Percentiles rank a stretch among this genome's conserved stretches.
These are phyloP conservation scores for Hebeloma cylindrosporum DNA, from an alignment of 768 basidiomycete genomes.

Conservation along the genomic window DNA sequence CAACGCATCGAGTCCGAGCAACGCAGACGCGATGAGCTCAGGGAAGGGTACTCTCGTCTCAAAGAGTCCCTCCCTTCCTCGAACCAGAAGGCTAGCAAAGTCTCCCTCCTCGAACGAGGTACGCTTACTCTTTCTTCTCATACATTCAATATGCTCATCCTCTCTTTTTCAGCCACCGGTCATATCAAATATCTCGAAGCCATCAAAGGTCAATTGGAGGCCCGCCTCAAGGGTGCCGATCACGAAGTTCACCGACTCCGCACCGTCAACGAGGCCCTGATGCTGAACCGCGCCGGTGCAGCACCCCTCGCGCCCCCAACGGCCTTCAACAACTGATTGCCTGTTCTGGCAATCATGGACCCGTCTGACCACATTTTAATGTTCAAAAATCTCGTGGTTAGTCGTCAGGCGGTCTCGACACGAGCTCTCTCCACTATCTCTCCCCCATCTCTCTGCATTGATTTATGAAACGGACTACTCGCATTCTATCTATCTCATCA, in stretches of 20 bases:
- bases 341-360: conserved; percentile 28
- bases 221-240: conserved; percentile 75
- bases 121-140: conserved; percentile 19
- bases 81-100: conserved; percentile 93
- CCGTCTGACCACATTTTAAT: conserved; percentile 28
- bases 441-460: conserved; percentile 34
- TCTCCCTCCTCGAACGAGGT: conserved; percentile 85
- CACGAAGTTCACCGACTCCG: conserved; percentile 79
- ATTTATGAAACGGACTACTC: conserved; percentile 55
- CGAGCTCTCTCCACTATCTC: conserved; percentile 40
- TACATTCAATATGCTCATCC: conserved; percentile 13
- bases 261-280: conserved; percentile 85
- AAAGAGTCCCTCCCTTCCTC: conserved; percentile 88
- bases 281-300: conserved; percentile 66
- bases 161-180: conserved; percentile 61
- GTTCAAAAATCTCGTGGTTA: conserved; percentile 29
- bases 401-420: conserved; percentile 33
- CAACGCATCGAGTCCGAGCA: conserved; percentile 95
- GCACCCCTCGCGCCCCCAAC: conserved; percentile 46
- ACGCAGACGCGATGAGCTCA: conserved; percentile 87
- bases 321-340: conserved; percentile 44
- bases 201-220: conserved; percentile 72
- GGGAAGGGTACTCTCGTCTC: conserved; percentile 88
- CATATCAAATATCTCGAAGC: conserved; percentile 88
- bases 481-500: conserved; percentile 39